Evolutionary conservation across 2,329 filamentous ascomycete species (phyloP).

Genomic region (Phyllosticta capitalensis): DNA sequence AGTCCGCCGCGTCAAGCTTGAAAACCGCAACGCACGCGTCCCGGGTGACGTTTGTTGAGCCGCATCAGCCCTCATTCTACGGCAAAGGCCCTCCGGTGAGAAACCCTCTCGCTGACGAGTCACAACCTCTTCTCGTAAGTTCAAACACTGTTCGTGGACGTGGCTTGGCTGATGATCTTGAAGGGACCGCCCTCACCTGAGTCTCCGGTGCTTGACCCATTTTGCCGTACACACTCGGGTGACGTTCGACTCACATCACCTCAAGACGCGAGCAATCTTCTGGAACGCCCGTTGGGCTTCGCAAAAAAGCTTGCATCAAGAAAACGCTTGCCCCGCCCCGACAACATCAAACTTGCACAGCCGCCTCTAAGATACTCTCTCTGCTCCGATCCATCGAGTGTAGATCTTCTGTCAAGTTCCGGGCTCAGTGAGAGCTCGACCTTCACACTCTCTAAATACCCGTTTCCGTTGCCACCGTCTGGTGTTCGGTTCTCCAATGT

Average conservation of each 20-base stretch:
- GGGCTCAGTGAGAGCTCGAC: conserved; percentile 18
- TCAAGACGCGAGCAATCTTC: conserved; percentile 12
- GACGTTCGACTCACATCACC: neutral
- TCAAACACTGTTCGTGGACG: neutral
- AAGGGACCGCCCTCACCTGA: neutral
- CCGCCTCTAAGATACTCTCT: conserved; percentile 8
- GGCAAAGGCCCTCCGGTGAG: conserved; percentile 15
- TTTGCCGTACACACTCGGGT: neutral
- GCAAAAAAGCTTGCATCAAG: neutral
- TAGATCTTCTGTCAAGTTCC: conserved; percentile 16
- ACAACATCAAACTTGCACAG: conserved; percentile 1
- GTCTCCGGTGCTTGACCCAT: neutral
- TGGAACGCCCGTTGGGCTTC: neutral
- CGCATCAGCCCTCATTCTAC: conserved; percentile 24
- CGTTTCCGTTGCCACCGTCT: conserved; percentile 17
- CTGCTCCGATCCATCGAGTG: conserved; percentile 16
- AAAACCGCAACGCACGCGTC: conserved; percentile 21
- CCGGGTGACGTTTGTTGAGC: neutral
- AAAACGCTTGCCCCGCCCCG: conserved; percentile 12
- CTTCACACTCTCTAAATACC: conserved; percentile 28
- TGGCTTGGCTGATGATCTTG: neutral
- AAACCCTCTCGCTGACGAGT: conserved; percentile 12
- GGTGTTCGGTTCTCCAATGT: neutral
- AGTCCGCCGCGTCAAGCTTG: conserved; percentile 25
- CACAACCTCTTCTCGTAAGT: neutral